Percentiles rank a stretch among this genome's conserved stretches.
Conservation (phyloP, 129 eudicot species). For the Flaveria robusta region DNA sequence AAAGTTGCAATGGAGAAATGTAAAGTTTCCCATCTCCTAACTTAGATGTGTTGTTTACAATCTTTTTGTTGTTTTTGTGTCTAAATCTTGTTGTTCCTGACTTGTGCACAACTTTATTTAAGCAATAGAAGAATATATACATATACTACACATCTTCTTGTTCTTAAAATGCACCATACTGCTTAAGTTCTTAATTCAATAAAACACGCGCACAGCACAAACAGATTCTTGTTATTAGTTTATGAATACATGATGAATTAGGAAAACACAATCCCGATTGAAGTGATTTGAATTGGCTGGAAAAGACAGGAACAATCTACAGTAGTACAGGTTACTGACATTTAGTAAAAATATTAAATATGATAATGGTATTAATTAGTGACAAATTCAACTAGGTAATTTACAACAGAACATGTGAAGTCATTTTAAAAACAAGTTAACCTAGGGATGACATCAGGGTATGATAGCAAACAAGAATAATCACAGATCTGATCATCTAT, state of each 20-base stretch:
- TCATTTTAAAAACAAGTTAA: background rate
- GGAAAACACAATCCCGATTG: background rate
- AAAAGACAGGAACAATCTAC: too few relatives aligned
- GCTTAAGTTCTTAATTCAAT: constrained; percentile 20
- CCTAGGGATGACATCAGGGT: too few relatives aligned
- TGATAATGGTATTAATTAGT: background rate
- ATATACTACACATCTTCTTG: constrained; percentile 11
- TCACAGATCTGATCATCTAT: too few relatives aligned
- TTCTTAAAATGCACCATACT: background rate
- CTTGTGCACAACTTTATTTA: constrained; percentile 36
- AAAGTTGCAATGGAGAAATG: constrained; percentile 38
- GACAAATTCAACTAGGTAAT: background rate
- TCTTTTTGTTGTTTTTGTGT: constrained; percentile 29
- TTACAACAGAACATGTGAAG: background rate
- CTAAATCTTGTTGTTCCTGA: constrained; percentile 28
- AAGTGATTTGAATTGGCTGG: background rate
- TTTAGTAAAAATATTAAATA: too few relatives aligned
- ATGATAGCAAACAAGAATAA: too few relatives aligned
- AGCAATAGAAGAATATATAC: constrained; percentile 32
- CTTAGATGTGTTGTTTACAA: constrained; percentile 28
- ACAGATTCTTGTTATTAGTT: background rate
- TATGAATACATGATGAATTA: constrained; percentile 3
- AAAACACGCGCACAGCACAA: background rate
- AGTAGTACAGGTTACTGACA: too few relatives aligned
- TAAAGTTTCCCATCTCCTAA: constrained; percentile 33